phyloP scores from a whole-genome alignment of 1,139 yeast genomes.

The Yamadazyma atlantica region DNA sequence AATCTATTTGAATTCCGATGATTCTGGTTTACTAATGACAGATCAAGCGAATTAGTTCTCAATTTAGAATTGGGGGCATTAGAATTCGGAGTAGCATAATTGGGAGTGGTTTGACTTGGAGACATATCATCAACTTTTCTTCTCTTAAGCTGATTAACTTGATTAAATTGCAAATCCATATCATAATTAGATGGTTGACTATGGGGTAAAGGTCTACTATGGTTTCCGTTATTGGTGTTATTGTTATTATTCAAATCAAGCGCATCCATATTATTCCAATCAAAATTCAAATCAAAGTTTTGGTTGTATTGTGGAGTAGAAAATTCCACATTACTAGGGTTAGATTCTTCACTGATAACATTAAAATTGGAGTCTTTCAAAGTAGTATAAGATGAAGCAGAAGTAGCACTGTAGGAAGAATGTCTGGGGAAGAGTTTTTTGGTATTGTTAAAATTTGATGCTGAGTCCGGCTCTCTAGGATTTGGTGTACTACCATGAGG shows the following conservation, averaged over 20 bases:
- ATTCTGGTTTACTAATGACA: not conserved
- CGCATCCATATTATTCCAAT: conserved; percentile 36
- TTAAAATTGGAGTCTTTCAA: conserved; percentile 37
- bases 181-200: not conserved
- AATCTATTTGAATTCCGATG: not conserved
- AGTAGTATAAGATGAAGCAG: conserved; percentile 67
- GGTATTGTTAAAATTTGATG: conserved; percentile 2
- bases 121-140: conserved; percentile 7
- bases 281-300: conserved; percentile 32
- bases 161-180: not conserved
- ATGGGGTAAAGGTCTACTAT: not conserved
- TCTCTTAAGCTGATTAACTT: conserved; percentile 3
- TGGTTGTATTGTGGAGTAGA: conserved; percentile 68
- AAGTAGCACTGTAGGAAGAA: conserved; percentile 81
- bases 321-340: conserved; percentile 54
- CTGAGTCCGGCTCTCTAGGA: conserved; percentile 1
- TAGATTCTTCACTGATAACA: conserved; percentile 14
- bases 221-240: not conserved
- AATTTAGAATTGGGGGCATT: conserved; percentile 1
- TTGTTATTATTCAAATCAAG: conserved; percentile 22
- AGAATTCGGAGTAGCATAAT: conserved; percentile 1
- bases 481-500: conserved; percentile 2
- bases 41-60: conserved; percentile 1
- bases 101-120: conserved; percentile 6
- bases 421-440: conserved; percentile 43